Base-by-base conservation (phyloP, 768 basidiomycete species). In the Boletus rubroflammeus region DNA sequence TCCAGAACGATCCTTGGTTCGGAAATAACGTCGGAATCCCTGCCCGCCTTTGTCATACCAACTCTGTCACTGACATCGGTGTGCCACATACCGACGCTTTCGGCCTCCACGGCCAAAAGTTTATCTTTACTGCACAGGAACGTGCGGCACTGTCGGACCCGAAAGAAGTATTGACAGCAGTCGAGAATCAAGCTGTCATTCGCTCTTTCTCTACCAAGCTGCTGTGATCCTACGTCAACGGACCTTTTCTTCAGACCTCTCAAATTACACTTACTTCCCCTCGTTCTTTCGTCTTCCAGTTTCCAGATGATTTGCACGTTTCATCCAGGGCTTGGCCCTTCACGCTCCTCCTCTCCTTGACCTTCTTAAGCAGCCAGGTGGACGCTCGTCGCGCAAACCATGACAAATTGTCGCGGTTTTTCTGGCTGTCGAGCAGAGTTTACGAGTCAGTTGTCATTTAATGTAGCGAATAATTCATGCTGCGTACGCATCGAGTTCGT, bases 181-280 rank as follows among this genome's bases (percentile, higher is more conserved):
- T 92, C 91, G 49, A 87, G 69, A 61, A 93, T 90, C 36, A 86
- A 69, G 48, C 76, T 75, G 62, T 93, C 90, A 61, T 90, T 90
- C 54, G 61, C 68, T 63, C 76, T 75, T 57, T 77, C 76, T 47
- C 56, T 59, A 26, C 63, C 61, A 19, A 65, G 43, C 25, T 62
- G 62, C 62, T 64, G 62, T 41, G 35, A 25, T 26, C 40, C 15
- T 5, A 3, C 3, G 28, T 67, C 38, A 60, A 36, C 23, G 8
- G 8, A 14, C 15, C 6, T 32, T 38, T 26, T 36, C 19, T 38
- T 26, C 34, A 23, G n/a, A 29, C 38, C 1, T 44, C 23, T 15
- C 17, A 41, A 40, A 28, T 26, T 3, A 9, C 21, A 59, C 59
- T 55, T 51, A 81, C 84, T 65, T 80, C 75, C 38, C 71, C 75